Evolutionary conservation across 1,139 yeast species (phyloP).

Genomic region (Candida sanyaensis): DNA sequence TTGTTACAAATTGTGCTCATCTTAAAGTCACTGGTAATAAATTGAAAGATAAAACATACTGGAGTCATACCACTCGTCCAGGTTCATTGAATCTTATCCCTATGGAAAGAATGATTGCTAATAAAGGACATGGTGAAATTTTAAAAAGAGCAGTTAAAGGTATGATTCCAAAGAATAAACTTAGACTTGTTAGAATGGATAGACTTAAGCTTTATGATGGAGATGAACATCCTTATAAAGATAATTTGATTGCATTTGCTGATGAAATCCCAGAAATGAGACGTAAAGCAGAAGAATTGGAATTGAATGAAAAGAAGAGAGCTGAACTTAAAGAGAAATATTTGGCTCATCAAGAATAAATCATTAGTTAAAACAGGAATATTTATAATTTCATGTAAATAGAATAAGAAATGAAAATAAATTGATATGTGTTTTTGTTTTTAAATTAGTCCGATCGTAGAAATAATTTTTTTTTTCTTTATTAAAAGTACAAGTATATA

Average conservation of each 20-base stretch:
- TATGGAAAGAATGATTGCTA: slow-evolving; percentile 73
- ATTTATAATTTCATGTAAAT: slow-evolving; percentile 8
- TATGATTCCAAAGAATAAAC: slow-evolving; percentile 91
- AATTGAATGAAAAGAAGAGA: slow-evolving; percentile 35
- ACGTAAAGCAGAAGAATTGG: slow-evolving; percentile 40
- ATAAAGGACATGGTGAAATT: slow-evolving; percentile 85
- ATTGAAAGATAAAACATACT: slow-evolving; percentile 78
- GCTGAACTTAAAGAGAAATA: slow-evolving; percentile 38
- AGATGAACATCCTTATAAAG: slow-evolving; percentile 80
- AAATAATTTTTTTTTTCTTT: slow-evolving; percentile 1
- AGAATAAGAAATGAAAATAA: slow-evolving; percentile 1
- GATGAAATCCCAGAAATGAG: slow-evolving; percentile 67
- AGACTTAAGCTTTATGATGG: slow-evolving; percentile 89
- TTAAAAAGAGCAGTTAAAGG: slow-evolving; percentile 87
- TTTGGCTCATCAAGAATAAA: slow-evolving; percentile 17
- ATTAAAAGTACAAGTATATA: slow-evolving; percentile 4
- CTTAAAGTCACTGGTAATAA: slow-evolving; percentile 83
- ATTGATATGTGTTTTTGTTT: slow-evolving; percentile 4
- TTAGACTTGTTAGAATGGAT: slow-evolving; percentile 75
- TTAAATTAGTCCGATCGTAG: background rate
- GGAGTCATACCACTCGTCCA: slow-evolving; percentile 89
- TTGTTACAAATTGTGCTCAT: slow-evolving; percentile 87
- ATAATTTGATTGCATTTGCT: slow-evolving; percentile 83
- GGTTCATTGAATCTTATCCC: slow-evolving; percentile 85
- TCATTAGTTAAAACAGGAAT: background rate